phyloP scores from a whole-genome alignment of 2,329 filamentous ascomycete species.

The Penicillium hesseltinei region DNA sequence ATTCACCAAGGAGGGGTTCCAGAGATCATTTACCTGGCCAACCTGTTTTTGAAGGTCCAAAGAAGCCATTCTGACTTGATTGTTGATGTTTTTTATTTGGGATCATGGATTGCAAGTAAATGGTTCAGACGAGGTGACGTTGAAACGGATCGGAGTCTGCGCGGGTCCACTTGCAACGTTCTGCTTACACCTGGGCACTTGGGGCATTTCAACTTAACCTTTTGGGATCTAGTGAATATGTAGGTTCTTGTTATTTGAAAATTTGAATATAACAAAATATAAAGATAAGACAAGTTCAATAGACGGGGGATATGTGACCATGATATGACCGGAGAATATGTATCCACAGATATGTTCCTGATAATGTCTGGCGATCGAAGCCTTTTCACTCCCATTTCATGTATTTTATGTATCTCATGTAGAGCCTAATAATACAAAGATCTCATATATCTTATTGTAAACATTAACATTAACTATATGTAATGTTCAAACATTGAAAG shows the following conservation, averaged over 20 bases:
- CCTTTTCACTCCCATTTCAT: neutral
- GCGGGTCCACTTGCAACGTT: slow-evolving; percentile 4
- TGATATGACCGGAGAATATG: neutral
- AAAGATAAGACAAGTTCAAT: neutral
- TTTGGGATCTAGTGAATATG: neutral
- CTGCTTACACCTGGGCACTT: neutral
- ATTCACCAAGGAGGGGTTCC: neutral
- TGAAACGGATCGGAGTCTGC: neutral
- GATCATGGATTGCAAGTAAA: neutral
- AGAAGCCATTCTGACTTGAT: slow-evolving; percentile 17
- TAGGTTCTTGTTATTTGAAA: neutral
- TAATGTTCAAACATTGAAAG: too few relatives aligned
- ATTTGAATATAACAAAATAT: neutral
- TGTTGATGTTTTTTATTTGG: neutral
- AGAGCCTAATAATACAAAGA: too few relatives aligned
- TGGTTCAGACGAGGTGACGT: slow-evolving; percentile 1
- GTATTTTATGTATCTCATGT: too few relatives aligned
- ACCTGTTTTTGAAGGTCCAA: slow-evolving; percentile 31
- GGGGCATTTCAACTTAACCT: neutral
- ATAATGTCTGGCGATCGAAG: neutral
- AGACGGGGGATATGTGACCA: neutral
- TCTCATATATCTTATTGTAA: too few relatives aligned
- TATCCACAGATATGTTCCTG: neutral
- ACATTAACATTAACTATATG: too few relatives aligned
- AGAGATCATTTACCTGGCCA: slow-evolving; percentile 30